Conservation (phyloP, 306 rosid species). For the Citrullus amarus region DNA sequence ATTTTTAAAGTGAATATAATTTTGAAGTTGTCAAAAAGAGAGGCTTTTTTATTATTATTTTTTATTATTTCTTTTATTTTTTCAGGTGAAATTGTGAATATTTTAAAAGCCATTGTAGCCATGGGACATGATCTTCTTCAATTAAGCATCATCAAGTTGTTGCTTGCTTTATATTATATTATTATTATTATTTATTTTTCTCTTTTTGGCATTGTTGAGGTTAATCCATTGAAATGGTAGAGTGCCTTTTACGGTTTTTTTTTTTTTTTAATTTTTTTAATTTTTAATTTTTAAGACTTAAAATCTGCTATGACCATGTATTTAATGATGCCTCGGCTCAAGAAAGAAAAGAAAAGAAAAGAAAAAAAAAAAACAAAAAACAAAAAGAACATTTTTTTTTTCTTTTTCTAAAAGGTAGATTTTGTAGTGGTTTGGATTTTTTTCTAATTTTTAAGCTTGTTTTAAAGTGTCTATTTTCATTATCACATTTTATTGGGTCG, state of each 20-base stretch:
- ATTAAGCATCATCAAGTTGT: background rate
- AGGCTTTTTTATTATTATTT: background rate
- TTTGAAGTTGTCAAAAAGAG: background rate
- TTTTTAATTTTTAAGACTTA: no score
- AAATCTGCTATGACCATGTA: background rate
- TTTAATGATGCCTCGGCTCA: background rate
- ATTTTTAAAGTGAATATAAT: background rate
- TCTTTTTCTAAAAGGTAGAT: background rate
- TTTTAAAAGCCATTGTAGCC: background rate
- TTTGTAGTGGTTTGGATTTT: no score
- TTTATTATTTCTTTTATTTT: background rate
- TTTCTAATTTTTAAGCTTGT: no score
- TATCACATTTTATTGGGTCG: no score
- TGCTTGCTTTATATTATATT: background rate
- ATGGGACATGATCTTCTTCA: background rate
- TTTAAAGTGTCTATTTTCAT: no score
- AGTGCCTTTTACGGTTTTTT: background rate
- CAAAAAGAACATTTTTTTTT: no score
- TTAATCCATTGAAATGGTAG: background rate
- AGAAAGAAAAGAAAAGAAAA: background rate
- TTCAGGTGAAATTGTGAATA: background rate
- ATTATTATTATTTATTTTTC: background rate
- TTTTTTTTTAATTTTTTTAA: no score
- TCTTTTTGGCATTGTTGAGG: background rate
- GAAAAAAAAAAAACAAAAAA: background rate